A percentile compares a stretch with the other conserved stretches of the same genome.
These are phyloP conservation scores for Bolboschoenoplectus hybrid DNA, from an alignment of 202 grass and related monocot species.

Conservation along the genomic window DNA sequence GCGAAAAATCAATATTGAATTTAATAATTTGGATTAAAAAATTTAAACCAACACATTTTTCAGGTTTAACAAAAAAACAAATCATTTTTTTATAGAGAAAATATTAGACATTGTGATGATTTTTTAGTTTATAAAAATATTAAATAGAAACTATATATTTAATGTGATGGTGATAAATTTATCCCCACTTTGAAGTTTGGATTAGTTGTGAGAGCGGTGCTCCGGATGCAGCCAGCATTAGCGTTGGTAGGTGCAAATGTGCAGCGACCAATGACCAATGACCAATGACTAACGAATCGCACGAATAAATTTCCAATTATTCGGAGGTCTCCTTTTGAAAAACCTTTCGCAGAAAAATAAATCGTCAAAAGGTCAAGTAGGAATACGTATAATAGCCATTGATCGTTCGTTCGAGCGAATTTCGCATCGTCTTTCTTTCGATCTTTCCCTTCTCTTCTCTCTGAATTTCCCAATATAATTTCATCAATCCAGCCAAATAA, in stretches of 20 bases:
- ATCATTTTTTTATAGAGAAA: background rate
- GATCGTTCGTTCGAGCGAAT: background rate
- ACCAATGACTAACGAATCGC: background rate
- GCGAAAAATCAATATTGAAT: background rate
- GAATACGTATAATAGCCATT: background rate
- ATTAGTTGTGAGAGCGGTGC: background rate
- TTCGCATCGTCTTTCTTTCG: background rate
- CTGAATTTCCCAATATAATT: slow-evolving; percentile 1
- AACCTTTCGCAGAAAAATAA: background rate
- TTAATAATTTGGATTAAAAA: background rate
- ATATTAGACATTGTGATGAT: background rate
- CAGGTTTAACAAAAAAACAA: background rate
- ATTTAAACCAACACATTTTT: background rate
- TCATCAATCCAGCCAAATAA: background rate
- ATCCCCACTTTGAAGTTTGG: no score
- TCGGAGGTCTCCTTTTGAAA: background rate
- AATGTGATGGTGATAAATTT: no score
- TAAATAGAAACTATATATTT: background rate
- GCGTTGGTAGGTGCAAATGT: background rate
- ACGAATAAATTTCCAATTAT: slow-evolving; percentile 11
- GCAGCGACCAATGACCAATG: background rate
- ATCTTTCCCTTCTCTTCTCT: background rate
- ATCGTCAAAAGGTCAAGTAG: background rate
- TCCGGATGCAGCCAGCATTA: background rate
- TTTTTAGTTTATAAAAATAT: background rate